These are phyloP conservation scores for Raffaelea albimanens DNA, from an alignment of 2,329 filamentous ascomycete genomes.

Conservation along the genomic window DNA sequence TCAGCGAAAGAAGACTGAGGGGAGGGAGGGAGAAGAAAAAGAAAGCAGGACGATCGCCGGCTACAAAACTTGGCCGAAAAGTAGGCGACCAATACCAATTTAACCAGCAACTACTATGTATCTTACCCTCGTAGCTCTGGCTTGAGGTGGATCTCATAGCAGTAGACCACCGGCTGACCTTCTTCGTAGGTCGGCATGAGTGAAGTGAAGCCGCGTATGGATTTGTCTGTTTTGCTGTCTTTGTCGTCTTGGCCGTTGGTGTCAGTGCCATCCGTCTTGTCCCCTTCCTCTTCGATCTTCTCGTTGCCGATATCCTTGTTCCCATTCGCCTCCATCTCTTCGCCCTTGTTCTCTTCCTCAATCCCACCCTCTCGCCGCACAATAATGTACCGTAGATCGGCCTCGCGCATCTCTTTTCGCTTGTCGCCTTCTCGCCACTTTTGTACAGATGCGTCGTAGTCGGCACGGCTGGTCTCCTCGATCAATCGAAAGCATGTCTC, in stretches of 20 bases:
- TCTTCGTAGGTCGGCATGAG: slow-evolving; percentile 65
- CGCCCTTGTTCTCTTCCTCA: not conserved
- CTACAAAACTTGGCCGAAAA: not conserved
- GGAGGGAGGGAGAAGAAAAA: not conserved
- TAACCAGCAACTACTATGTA: too few relatives aligned
- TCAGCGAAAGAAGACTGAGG: not conserved
- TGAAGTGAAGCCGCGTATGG: slow-evolving; percentile 49
- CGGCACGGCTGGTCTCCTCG: slow-evolving; percentile 50
- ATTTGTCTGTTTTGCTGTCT: slow-evolving; percentile 4
- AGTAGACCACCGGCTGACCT: slow-evolving; percentile 58
- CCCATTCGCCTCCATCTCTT: not conserved
- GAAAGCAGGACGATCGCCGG: not conserved
- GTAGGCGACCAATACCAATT: too few relatives aligned
- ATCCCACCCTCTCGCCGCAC: slow-evolving; percentile 23
- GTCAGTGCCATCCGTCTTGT: not conserved
- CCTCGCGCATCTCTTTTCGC: slow-evolving; percentile 56
- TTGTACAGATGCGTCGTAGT: slow-evolving; percentile 52
- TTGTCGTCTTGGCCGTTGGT: not conserved
- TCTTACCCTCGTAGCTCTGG: slow-evolving; percentile 43
- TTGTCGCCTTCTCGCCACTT: slow-evolving; percentile 58
- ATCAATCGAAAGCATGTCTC: slow-evolving; percentile 47
- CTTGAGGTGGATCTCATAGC: slow-evolving; percentile 68
- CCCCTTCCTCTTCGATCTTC: not conserved
- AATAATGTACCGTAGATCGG: slow-evolving; percentile 59
- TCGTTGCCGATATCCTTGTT: not conserved